These are phyloP conservation scores for Colletotrichum sp. DNA, from an alignment of 2,329 filamentous ascomycete species.

Conservation along the genomic window DNA sequence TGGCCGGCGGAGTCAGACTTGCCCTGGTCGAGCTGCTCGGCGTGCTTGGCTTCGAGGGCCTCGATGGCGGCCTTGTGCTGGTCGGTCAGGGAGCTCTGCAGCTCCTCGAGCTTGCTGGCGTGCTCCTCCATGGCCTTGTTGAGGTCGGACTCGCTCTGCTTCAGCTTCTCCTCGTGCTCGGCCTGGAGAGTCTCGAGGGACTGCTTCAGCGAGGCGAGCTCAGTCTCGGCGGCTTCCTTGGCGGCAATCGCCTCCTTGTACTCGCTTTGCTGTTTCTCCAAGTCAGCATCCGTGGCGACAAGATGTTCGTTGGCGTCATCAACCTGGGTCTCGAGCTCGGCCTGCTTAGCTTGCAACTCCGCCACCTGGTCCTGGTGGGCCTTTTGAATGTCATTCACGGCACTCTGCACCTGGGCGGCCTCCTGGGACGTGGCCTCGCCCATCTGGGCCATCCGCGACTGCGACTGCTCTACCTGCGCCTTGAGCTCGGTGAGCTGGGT, in stretches of 20 bases:
- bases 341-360: conserved; percentile 53
- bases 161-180: conserved; percentile 42
- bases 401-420: conserved; percentile 37
- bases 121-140: conserved; percentile 52
- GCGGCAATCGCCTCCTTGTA: conserved; percentile 52
- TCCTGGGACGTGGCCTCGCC: conserved; percentile 54
- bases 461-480: conserved; percentile 58
- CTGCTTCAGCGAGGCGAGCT: conserved; percentile 54
- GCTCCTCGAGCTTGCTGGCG: conserved; percentile 50
- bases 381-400: conserved; percentile 14
- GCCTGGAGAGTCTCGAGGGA: conserved; percentile 52
- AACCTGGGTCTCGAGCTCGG: conserved; percentile 51
- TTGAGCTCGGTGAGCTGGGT: conserved; percentile 62
- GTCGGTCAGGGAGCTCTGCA: conserved; percentile 54
- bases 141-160: conserved; percentile 41
- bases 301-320: conserved; percentile 57
- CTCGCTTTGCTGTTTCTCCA: conserved; percentile 55
- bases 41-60: conserved; percentile 58
- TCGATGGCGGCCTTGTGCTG: conserved; percentile 56
- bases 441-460: conserved; percentile 61
- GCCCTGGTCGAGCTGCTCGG: conserved; percentile 53
- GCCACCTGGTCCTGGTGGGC: conserved; percentile 51
- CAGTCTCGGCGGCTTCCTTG: conserved; percentile 53
- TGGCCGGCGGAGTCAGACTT: conserved; percentile 50
- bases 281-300: conserved; percentile 53